Percentiles rank a stretch among this genome's conserved stretches.
These are phyloP conservation scores for Lachancea fermentati DNA, from an alignment of 805 yeast genomes.

Conservation along the genomic window DNA sequence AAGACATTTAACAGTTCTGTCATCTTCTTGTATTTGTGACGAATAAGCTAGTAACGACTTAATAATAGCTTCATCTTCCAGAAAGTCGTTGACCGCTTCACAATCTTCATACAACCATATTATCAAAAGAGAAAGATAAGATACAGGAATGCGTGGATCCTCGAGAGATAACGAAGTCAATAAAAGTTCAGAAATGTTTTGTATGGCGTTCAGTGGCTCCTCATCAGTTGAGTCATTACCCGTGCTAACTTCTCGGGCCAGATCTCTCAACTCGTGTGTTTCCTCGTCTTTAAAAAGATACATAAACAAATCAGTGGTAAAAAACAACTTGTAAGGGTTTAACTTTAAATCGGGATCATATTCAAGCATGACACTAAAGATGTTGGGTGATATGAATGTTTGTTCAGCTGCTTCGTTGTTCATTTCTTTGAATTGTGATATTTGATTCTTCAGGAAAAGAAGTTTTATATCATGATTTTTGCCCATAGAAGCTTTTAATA, in stretches of 20 bases:
- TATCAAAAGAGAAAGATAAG: conserved; percentile 68
- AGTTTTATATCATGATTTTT: conserved; percentile 56
- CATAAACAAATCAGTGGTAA: conserved; percentile 62
- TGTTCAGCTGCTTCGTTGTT: conserved; percentile 27
- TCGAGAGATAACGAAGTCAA: conserved; percentile 53
- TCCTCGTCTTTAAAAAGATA: conserved; percentile 44
- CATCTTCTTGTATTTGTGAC: conserved; percentile 43
- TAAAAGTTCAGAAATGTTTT: conserved; percentile 70
- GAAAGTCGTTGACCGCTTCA: conserved; percentile 67
- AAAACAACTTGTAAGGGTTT: conserved; percentile 87
- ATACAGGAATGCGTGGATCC: conserved; percentile 73
- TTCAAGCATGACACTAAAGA: conserved; percentile 66
- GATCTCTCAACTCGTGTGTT: conserved; percentile 44
- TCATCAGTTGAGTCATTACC: conserved; percentile 47
- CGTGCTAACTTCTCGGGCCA: conserved; percentile 44
- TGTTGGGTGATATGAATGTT: conserved; percentile 35
- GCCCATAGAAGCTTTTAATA: conserved; percentile 62
- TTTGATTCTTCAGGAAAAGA: conserved; percentile 64
- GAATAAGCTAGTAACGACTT: conserved; percentile 65
- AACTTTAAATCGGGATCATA: conserved; percentile 66
- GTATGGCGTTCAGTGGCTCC: conserved; percentile 64
- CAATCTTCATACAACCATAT: conserved; percentile 76
- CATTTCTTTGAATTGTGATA: conserved; percentile 35
- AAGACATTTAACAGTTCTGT: conserved; percentile 64
- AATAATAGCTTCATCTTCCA: conserved; percentile 59